These are phyloP conservation scores for Rhodotorula diobovata DNA, from an alignment of 768 basidiomycete species.

Conservation along the genomic window DNA sequence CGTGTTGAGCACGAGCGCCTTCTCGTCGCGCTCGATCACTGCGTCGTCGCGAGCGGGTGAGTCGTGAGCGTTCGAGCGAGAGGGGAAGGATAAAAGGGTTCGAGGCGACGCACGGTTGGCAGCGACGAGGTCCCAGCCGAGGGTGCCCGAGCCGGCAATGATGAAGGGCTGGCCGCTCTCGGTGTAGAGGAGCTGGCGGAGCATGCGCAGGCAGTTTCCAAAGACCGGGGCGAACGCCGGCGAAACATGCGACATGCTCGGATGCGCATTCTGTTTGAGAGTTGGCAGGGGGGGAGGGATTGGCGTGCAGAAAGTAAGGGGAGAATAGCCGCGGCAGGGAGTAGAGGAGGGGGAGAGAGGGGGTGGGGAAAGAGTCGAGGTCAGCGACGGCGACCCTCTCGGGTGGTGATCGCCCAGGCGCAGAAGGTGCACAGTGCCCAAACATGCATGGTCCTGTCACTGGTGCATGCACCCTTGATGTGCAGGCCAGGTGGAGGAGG, in stretches of 20 bases:
- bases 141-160: conserved; percentile 87
- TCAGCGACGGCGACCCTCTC: too few species aligned
- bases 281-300: too few species aligned
- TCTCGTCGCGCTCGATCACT: conserved; percentile 67
- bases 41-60: background rate
- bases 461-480: too few species aligned
- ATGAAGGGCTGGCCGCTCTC: conserved; percentile 80
- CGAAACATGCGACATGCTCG: conserved; percentile 63
- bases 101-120: conserved; percentile 58
- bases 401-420: too few species aligned
- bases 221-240: conserved; percentile 82
- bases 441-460: too few species aligned
- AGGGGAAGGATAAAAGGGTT: background rate
- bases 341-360: too few species aligned
- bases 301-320: too few species aligned
- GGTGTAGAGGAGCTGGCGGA: conserved; percentile 66
- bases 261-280: conserved; percentile 66
- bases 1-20: conserved; percentile 74
- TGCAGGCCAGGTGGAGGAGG: background rate
- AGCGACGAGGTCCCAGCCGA: conserved; percentile 80
- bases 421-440: too few species aligned
- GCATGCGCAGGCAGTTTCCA: conserved; percentile 64
- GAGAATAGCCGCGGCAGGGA: background rate
- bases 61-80: too few species aligned
- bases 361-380: too few species aligned